phyloP scores from a whole-genome alignment of 23 red algal genomes.

The Pyropia yezoensis region DNA sequence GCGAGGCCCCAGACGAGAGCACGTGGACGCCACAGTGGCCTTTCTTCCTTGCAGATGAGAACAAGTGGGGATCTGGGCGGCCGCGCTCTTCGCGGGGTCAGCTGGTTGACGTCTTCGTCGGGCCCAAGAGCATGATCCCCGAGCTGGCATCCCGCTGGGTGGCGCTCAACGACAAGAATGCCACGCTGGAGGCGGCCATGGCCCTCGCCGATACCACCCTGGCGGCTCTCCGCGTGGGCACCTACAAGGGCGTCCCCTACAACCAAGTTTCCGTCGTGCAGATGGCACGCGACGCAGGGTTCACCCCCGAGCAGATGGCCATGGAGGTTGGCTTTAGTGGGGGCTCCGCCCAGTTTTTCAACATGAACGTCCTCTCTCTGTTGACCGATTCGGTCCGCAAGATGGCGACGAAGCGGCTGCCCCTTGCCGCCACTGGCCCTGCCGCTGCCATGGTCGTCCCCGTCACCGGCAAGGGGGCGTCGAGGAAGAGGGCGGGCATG shows the following conservation, averaged over 20 bases:
- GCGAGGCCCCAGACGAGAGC: no score
- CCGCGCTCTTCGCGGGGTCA: no score
- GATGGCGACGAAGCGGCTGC: no score
- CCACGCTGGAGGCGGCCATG: conserved; percentile 16
- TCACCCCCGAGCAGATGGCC: conserved; percentile 29
- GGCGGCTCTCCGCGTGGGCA: conserved; percentile 2
- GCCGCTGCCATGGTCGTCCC: conserved; percentile 9
- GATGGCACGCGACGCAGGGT: conserved; percentile 23
- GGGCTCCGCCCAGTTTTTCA: no score
- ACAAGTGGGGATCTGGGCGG: no score
- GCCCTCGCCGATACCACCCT: conserved; percentile 27
- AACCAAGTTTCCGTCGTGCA: conserved; percentile 15
- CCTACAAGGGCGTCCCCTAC: conserved; percentile 22
- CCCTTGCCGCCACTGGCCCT: no score
- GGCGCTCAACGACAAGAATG: conserved; percentile 5
- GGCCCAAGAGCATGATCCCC: conserved; percentile 7
- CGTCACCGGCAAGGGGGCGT: conserved; percentile 11
- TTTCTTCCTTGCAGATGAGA: no score
- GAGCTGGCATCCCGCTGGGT: conserved; percentile 6
- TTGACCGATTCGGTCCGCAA: no score
- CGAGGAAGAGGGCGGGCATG: conserved; percentile 20
- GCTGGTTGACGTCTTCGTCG: conserved; percentile 3
- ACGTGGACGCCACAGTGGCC: no score
- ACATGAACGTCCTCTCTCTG: no score
- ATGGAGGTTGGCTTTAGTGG: conserved; percentile 3